A percentile compares a stretch with the other conserved stretches of the same genome.
Conservation (phyloP, 306 rosid genomes). For the Rosa lucieae region DNA sequence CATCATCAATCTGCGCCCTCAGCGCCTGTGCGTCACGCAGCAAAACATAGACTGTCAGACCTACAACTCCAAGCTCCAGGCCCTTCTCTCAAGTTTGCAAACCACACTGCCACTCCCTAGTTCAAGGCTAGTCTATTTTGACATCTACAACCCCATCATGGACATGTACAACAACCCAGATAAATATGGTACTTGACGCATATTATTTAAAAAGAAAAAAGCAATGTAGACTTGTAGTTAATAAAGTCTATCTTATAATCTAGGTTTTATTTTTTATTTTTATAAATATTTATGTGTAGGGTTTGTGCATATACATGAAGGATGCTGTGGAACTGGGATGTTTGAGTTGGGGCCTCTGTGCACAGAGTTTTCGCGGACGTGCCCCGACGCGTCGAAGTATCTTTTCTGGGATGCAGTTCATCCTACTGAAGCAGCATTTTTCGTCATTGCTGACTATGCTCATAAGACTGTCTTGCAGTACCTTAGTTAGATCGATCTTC, state of each 20-base stretch:
- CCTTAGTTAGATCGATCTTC: neutral
- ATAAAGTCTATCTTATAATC: neutral
- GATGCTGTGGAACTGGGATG: conserved; percentile 58
- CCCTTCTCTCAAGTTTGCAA: conserved; percentile 19
- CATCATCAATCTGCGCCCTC: conserved; percentile 8
- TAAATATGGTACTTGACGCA: conserved; percentile 30
- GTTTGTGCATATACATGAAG: conserved; percentile 25
- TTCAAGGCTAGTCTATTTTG: conserved; percentile 35
- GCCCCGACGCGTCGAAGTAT: conserved; percentile 38
- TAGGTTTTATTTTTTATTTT: neutral
- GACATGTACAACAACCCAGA: conserved; percentile 38
- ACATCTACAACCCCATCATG: conserved; percentile 31
- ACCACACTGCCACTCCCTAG: conserved; percentile 29
- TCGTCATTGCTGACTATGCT: conserved; percentile 11
- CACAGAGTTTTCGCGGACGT: conserved; percentile 22
- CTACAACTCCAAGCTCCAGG: conserved; percentile 44
- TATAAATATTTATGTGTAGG: conserved; percentile 24
- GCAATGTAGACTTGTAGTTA: neutral
- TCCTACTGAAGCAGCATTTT: conserved; percentile 34
- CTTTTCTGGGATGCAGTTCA: conserved; percentile 52
- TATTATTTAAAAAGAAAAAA: neutral
- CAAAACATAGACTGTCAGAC: conserved; percentile 35
- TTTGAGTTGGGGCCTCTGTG: conserved; percentile 43
- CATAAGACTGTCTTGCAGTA: neutral
- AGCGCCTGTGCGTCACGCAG: conserved; percentile 28